Conservation (phyloP, 2,329 filamentous ascomycete species). For the Pestalotiopsis sp. region DNA sequence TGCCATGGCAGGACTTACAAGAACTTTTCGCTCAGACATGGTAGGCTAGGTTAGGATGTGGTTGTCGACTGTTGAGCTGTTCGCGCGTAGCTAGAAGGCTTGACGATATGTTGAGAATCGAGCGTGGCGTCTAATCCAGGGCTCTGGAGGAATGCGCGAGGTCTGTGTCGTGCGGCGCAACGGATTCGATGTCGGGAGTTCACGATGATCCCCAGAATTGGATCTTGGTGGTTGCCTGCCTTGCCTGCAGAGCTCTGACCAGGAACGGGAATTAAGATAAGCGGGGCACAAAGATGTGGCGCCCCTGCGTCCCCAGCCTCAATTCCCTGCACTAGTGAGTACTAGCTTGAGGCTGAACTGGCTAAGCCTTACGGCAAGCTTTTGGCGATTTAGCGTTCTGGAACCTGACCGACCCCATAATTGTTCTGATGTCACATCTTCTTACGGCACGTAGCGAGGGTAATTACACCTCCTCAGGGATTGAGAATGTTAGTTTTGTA, state of each 20-base stretch:
- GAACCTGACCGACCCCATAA: background rate
- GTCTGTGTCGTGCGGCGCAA: background rate
- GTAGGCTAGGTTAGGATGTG: slow-evolving; percentile 18
- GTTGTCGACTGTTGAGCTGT: background rate
- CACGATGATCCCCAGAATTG: background rate
- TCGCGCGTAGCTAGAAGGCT: background rate
- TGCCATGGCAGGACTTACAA: slow-evolving; percentile 17
- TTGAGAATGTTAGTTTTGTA: too few relatives aligned
- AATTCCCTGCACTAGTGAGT: background rate
- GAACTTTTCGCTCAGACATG: slow-evolving; percentile 49
- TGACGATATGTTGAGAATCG: background rate
- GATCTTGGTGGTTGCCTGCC: background rate
- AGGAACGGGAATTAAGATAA: slow-evolving; percentile 6
- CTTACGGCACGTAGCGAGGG: background rate
- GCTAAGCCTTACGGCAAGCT: background rate
- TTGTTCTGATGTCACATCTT: background rate
- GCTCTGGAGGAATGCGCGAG: background rate
- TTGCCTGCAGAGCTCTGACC: background rate
- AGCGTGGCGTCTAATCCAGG: background rate
- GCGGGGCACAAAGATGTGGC: slow-evolving; percentile 2
- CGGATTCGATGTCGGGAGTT: background rate
- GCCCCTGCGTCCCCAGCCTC: slow-evolving; percentile 10
- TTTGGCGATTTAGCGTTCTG: background rate
- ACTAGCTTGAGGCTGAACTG: slow-evolving; percentile 1
- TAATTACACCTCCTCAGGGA: too few relatives aligned